Percentiles rank a stretch among this genome's conserved stretches.
These are phyloP conservation scores for Platismatia glauca DNA, from an alignment of 495 filamentous ascomycete species.

Conservation along the genomic window DNA sequence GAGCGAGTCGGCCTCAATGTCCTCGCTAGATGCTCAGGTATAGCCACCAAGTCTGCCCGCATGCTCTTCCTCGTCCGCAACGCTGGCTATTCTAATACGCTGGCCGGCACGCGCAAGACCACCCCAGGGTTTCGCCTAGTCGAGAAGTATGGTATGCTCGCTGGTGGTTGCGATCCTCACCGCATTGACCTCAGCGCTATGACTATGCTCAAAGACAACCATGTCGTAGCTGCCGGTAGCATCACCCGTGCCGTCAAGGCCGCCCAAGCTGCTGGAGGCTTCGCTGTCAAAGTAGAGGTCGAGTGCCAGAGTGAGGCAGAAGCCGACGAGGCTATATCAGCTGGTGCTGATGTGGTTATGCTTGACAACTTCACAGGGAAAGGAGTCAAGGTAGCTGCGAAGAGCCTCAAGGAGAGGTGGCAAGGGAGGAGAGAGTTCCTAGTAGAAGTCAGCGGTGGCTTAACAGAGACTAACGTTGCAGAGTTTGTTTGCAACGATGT, in stretches of 20 bases:
- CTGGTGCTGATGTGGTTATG: constrained; percentile 94
- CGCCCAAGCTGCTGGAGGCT: constrained; percentile 77
- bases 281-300: constrained; percentile 89
- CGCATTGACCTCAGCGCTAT: constrained; percentile 85
- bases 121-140: constrained; percentile 92
- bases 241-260: constrained; percentile 77
- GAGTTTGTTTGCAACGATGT: constrained; percentile 78
- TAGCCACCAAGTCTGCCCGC: constrained; percentile 58
- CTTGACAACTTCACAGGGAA: constrained; percentile 84
- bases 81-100: constrained; percentile 66
- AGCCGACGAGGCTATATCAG: constrained; percentile 80
- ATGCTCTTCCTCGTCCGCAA: constrained; percentile 45
- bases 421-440: constrained; percentile 46
- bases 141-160: constrained; percentile 95
- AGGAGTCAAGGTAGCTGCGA: constrained; percentile 62
- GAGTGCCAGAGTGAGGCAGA: constrained; percentile 82
- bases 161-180: constrained; percentile 85
- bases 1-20: constrained; percentile 90
- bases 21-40: constrained; percentile 83
- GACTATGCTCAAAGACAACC: constrained; percentile 99
- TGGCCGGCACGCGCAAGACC: constrained; percentile 95
- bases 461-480: constrained; percentile 77
- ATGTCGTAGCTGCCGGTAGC: constrained; percentile 75
- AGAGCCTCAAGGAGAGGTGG: constrained; percentile 56
- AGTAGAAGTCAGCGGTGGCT: constrained; percentile 84